Evolutionary conservation across 768 basidiomycete genomes (phyloP).

Genomic region (Auricularia cornea): DNA sequence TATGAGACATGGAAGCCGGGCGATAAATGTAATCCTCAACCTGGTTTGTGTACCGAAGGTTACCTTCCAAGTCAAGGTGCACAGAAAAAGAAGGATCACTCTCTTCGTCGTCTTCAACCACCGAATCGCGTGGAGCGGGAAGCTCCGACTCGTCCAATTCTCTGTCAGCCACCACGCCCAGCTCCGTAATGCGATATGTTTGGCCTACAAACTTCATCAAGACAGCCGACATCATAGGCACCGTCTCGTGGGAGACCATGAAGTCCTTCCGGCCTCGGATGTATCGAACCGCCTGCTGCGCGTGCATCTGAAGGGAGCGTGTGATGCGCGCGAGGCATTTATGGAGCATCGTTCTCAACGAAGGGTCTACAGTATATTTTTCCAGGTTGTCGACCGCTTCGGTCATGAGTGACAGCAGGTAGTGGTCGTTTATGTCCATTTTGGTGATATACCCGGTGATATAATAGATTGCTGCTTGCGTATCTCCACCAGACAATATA

Average conservation of each 20-base stretch:
- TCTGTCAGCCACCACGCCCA: too few relatives aligned
- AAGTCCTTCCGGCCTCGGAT: constrained; percentile 19
- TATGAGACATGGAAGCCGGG: too few relatives aligned
- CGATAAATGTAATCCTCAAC: too few relatives aligned
- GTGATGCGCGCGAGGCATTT: constrained; percentile 24
- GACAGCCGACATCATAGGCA: constrained; percentile 18
- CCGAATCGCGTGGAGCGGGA: too few relatives aligned
- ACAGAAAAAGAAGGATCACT: too few relatives aligned
- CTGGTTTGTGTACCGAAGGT: too few relatives aligned
- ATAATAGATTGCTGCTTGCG: constrained; percentile 30
- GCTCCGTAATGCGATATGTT: too few relatives aligned
- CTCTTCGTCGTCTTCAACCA: too few relatives aligned
- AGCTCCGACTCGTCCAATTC: too few relatives aligned
- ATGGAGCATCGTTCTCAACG: constrained; percentile 21
- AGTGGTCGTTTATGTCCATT: constrained; percentile 19
- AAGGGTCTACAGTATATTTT: constrained; percentile 5
- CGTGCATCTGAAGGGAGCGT: constrained; percentile 25
- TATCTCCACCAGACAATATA: constrained; percentile 25
- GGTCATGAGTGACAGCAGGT: constrained; percentile 20
- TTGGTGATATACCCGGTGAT: constrained; percentile 31
- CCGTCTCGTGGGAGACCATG: constrained; percentile 21
- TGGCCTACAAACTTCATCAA: constrained; percentile 8
- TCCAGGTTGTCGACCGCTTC: constrained; percentile 12
- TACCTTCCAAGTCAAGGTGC: too few relatives aligned
- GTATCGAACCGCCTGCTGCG: constrained; percentile 27